phyloP scores from a whole-genome alignment of 208 protist genomes.

The Histomonas meleagridis region DNA sequence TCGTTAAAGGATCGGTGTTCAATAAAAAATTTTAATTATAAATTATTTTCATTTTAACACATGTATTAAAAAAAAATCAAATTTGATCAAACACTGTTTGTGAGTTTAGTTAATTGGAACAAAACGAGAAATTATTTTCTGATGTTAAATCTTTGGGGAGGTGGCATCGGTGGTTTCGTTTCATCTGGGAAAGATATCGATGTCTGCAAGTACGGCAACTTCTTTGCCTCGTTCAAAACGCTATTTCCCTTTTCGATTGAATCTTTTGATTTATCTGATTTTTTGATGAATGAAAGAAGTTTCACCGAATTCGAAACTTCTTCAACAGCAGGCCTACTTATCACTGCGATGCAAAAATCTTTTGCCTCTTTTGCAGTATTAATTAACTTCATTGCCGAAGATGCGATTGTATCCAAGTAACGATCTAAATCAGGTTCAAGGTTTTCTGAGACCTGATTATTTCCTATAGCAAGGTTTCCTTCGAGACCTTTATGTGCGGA shows the following conservation, averaged over 20 bases:
- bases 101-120: too few species aligned
- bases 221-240: neutral
- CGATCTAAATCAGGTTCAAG: neutral
- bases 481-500: neutral
- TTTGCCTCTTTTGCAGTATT: neutral
- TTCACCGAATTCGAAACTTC: neutral
- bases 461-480: neutral
- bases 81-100: too few species aligned
- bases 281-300: neutral
- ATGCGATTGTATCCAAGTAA: neutral
- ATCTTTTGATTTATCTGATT: neutral
- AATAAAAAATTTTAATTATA: too few species aligned
- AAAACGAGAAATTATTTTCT: too few species aligned
- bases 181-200: neutral
- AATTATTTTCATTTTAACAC: too few species aligned
- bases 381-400: neutral
- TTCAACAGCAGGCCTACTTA: neutral
- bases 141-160: too few species aligned
- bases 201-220: neutral
- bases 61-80: too few species aligned
- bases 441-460: neutral
- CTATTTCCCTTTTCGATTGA: neutral
- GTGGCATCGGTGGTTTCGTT: too few species aligned
- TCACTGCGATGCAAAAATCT: neutral
- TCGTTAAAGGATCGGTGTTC: too few species aligned